Evolutionary conservation across 2,329 filamentous ascomycete genomes (phyloP).

Genomic region (Huntiella decipiens): DNA sequence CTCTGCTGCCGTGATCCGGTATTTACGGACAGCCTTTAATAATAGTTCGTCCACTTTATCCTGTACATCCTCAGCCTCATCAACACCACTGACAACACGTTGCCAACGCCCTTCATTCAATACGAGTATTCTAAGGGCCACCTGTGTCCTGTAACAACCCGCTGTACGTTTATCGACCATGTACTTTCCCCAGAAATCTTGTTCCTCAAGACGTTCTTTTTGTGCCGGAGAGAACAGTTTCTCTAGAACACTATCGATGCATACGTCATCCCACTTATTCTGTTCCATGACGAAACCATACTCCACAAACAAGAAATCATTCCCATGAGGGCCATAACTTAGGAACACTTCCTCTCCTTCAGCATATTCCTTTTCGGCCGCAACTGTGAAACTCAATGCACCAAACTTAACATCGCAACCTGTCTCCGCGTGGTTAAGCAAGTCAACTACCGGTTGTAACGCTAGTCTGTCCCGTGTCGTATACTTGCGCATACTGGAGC

Average conservation of each 20-base stretch:
- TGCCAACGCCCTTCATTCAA: conserved; percentile 23
- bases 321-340: conserved; percentile 50
- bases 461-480: conserved; percentile 41
- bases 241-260: conserved; percentile 28
- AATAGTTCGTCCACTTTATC: conserved; percentile 20
- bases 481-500: conserved; percentile 24
- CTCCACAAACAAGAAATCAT: conserved; percentile 54
- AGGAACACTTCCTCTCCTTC: conserved; percentile 47
- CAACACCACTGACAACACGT: conserved; percentile 26
- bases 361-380: conserved; percentile 29
- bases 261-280: conserved; percentile 33
- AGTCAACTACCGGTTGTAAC: conserved; percentile 53
- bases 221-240: conserved; percentile 20
- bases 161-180: conserved; percentile 29
- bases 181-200: conserved; percentile 31
- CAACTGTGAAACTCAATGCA: conserved; percentile 33
- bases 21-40: conserved; percentile 20
- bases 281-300: conserved; percentile 34
- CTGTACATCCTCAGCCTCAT: conserved; percentile 27
- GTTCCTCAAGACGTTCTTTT: conserved; percentile 23
- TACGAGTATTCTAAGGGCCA: conserved; percentile 26
- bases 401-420: conserved; percentile 35
- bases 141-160: conserved; percentile 34
- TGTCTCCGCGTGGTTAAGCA: conserved; percentile 40
- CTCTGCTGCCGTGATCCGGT: conserved; percentile 15